phyloP scores from a whole-genome alignment of 306 rosid species.

The Rosa rugosa region DNA sequence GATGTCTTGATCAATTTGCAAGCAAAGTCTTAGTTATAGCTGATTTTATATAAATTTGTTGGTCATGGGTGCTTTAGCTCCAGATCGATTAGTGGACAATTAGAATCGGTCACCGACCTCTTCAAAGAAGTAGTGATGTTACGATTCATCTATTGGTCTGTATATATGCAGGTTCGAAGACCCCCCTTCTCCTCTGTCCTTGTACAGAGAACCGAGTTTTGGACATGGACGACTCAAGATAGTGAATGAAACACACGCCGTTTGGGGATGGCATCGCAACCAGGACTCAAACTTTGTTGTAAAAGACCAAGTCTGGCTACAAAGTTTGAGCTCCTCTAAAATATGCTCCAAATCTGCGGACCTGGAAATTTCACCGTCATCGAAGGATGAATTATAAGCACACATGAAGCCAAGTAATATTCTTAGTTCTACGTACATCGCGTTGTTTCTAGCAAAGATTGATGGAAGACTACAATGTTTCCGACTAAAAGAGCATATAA shows the following conservation, averaged over 20 bases:
- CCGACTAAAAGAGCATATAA: too few species aligned
- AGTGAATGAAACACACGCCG: slow-evolving; percentile 58
- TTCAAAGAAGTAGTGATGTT: too few species aligned
- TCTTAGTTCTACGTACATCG: not conserved
- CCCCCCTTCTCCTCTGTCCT: slow-evolving; percentile 46
- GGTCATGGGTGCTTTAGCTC: too few species aligned
- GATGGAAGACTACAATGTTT: too few species aligned
- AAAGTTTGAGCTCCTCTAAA: slow-evolving; percentile 36
- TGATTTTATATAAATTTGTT: too few species aligned
- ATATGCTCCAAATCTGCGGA: slow-evolving; percentile 1
- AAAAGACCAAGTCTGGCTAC: slow-evolving; percentile 56
- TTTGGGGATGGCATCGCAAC: slow-evolving; percentile 87
- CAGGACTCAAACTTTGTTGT: slow-evolving; percentile 42
- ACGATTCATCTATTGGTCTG: not conserved
- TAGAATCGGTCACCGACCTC: too few species aligned
- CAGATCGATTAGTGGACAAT: too few species aligned
- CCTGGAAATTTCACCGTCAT: not conserved
- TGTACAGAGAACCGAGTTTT: slow-evolving; percentile 71
- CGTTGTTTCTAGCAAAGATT: too few species aligned
- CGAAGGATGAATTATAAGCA: not conserved
- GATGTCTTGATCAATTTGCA: too few species aligned
- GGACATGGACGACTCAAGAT: slow-evolving; percentile 72
- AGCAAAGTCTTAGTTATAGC: too few species aligned
- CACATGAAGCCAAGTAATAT: too few species aligned
- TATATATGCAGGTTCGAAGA: slow-evolving; percentile 36